phyloP scores from a whole-genome alignment of 352 stramenopile species.

The Phytophthora boehmeriae region DNA sequence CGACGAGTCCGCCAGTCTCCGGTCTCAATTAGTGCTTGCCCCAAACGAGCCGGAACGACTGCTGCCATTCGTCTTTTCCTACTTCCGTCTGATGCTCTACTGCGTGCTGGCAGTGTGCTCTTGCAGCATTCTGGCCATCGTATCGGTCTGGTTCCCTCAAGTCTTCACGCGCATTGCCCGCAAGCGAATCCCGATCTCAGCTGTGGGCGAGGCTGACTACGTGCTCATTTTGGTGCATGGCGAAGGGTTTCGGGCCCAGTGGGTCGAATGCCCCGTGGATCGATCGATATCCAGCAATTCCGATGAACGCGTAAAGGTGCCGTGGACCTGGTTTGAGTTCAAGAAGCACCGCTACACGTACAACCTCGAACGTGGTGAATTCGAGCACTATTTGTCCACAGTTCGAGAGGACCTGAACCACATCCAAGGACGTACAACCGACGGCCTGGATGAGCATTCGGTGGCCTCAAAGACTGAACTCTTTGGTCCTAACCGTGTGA shows the following conservation, averaged over 20 bases:
- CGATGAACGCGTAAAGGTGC: constrained; percentile 32
- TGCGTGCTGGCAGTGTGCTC: constrained; percentile 33
- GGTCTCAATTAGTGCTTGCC: constrained; percentile 47
- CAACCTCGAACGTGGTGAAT: constrained; percentile 51
- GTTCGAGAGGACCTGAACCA: constrained; percentile 35
- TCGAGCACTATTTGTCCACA: constrained; percentile 51
- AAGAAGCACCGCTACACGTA: constrained; percentile 74
- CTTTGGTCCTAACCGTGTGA: constrained; percentile 52
- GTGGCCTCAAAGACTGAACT: constrained; percentile 33
- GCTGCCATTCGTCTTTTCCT: constrained; percentile 46
- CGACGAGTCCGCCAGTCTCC: constrained; percentile 41
- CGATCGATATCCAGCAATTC: constrained; percentile 14
- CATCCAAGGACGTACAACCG: constrained; percentile 25
- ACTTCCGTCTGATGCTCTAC: constrained; percentile 40
- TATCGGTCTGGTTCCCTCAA: constrained; percentile 67
- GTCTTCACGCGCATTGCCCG: constrained; percentile 64
- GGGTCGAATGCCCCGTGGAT: constrained; percentile 48
- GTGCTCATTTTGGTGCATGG: constrained; percentile 51
- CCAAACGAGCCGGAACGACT: constrained; percentile 45
- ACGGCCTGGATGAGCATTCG: constrained; percentile 27
- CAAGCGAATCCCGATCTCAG: constrained; percentile 22
- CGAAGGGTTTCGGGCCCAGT: constrained; percentile 43
- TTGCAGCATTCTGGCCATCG: constrained; percentile 37
- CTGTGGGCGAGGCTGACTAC: constrained; percentile 45
- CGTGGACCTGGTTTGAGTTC: constrained; percentile 67